Base-by-base conservation (phyloP, 768 basidiomycete genomes). In the Psilocybe azurescens region DNA sequence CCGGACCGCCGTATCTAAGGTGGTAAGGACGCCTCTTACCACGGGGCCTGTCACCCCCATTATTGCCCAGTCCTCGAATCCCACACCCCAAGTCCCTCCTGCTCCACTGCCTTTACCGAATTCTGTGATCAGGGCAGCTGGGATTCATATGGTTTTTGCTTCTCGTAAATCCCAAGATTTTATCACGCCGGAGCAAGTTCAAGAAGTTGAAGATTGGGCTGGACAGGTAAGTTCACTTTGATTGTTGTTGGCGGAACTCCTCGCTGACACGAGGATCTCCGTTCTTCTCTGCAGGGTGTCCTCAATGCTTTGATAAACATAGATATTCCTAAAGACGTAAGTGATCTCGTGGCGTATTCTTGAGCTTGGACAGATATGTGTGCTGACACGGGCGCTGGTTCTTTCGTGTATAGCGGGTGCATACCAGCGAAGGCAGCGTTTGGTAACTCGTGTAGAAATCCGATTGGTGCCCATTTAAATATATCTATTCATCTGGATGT, bases 101-200 rank as follows among this genome's bases (percentile, higher is more conserved):
- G 62, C 63, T 65, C 67, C 65, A 65, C 65, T 61, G 51, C 14
- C 55, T 38, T 64, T 67, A 63, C 65, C 67, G 64, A 67, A 46
- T 51, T 65, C 68, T 33, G 71, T 77, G 59, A 93, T 94, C 68
- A 83, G 84, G 67, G 93, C 89, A n/a, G 89, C 92, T 14, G 89
- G 89, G 14, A 85, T 85, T 20, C 92, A 94, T 61, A 90, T 93
- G 84, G 84, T 93, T 4, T 94, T 91, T 69, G 92, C 92, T n/a
- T 83, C 87, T 47, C 85, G 92, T 52, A 81, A 78, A 46, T 89
- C 90, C 29, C 82, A 80, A 64, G 89, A 84, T 63, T 93, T 94
- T 69, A 93, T 94, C 68, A 86, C 85, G 3, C 92, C 93, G 5
- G 78, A 85, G 41, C 77, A 84, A 57, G 90, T 92, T 30, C 73